phyloP scores from a whole-genome alignment of 441 rosid species.

The Eutrema salsugineum region DNA sequence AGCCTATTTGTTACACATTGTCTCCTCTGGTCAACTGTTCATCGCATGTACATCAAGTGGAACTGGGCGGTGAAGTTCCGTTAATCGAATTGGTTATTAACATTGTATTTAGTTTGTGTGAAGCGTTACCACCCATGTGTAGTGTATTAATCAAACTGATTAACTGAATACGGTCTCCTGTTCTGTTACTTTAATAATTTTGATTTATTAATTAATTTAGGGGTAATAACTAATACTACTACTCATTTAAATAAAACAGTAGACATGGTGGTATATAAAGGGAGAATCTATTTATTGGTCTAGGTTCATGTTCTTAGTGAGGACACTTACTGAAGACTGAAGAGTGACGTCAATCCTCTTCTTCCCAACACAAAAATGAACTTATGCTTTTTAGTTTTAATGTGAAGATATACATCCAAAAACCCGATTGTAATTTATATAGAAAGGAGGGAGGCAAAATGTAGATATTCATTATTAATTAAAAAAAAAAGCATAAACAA shows the following conservation, averaged over 20 bases:
- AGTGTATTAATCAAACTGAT: not conserved
- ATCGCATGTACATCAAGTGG: slow-evolving; percentile 7
- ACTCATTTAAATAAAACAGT: not conserved
- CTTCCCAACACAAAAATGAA: not conserved
- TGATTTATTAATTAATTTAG: not conserved
- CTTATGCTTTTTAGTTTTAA: not conserved
- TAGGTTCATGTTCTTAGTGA: slow-evolving; percentile 18
- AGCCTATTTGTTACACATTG: slow-evolving; percentile 15
- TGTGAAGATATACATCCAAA: not conserved
- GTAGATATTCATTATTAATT: no score
- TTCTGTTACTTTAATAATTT: not conserved
- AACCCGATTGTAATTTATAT: no score
- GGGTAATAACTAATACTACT: not conserved
- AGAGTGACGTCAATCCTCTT: not conserved
- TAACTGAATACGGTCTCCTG: not conserved
- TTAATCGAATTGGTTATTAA: slow-evolving; percentile 18
- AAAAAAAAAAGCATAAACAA: no score
- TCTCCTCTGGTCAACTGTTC: slow-evolving; percentile 26
- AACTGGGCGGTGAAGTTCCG: slow-evolving; percentile 22
- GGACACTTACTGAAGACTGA: not conserved
- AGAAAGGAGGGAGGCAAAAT: no score
- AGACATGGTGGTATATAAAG: not conserved
- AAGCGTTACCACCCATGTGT: not conserved
- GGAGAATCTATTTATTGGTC: not conserved
- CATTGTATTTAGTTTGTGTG: slow-evolving; percentile 12